Evolutionary conservation across 805 yeast genomes (phyloP), one percentile per base, ranked within the genome.

Genomic region (Lachancea sp.): DNA sequence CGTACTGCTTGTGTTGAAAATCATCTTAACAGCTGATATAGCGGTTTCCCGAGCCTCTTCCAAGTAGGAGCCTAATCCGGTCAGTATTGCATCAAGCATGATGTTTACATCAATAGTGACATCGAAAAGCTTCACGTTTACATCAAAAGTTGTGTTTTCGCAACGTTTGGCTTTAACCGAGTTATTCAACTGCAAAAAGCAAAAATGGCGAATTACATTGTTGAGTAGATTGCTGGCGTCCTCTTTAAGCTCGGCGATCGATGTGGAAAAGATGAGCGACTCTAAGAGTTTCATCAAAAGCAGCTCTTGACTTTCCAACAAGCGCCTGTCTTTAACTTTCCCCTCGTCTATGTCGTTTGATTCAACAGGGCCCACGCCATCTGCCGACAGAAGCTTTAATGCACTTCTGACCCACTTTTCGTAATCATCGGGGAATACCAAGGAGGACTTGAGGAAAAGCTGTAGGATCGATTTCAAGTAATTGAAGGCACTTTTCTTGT

Each of bases 1-100:
- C 0, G 75, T 60, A 1, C 74, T 73, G 12, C 95, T 79, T 0
- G 85, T 73, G 3, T 74, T 66, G 60, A 76, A 79, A 22, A 91
- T 74, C 18, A 68, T 64, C 44, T 79, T 77, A 47, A 91, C 75
- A 0, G 88, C 81, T 19, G 73, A 72, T 18, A 79, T 67, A 43
- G 95, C 97, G 35, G 81, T 77, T 3, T 78, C 78, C 44, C 89
- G 72, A 2, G 90, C 91, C 7, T 77, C 78, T 13, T 72, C 68
- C 44, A 81, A 74, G 67, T 87, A 84, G 49, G 84, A 89, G 45
- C 95, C 82, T 51, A 91, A 70, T 0, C 96, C 90, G 57, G 77
- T 79, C 12, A 82, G 77, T 37, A 93, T 78, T 0, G 95, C 95
- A 51, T 79, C 80, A 39, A 88, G 71, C 33, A 89, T 69, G 0